Percentiles rank a stretch among this genome's conserved stretches.
phyloP scores from a whole-genome alignment of 1,284 basidiomycete species.

The Rhodotorula sp. region DNA sequence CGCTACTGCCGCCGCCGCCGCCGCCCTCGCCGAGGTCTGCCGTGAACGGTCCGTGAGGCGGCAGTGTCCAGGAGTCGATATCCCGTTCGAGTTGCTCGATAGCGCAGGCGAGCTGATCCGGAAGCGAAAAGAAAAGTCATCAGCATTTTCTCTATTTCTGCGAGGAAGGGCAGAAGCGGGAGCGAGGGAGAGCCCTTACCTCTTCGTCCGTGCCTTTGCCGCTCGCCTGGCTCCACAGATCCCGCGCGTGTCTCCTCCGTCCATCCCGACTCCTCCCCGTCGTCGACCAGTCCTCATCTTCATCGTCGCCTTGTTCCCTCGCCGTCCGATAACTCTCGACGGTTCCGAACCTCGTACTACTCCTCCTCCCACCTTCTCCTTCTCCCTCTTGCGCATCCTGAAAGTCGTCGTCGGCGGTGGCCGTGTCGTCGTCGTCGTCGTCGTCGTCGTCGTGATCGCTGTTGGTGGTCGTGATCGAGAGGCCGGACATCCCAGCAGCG shows the following conservation, averaged over 20 bases:
- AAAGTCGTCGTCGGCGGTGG: neutral
- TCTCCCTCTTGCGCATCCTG: neutral
- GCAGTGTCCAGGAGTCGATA: conserved; percentile 18
- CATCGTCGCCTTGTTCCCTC: neutral
- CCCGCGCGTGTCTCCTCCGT: conserved; percentile 5
- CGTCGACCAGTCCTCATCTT: neutral
- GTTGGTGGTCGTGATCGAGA: too few relatives aligned
- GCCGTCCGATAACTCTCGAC: conserved; percentile 21
- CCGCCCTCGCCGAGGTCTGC: conserved; percentile 13
- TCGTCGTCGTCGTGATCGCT: neutral
- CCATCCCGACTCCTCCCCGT: neutral
- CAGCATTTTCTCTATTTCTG: too few relatives aligned
- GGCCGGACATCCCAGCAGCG: neutral
- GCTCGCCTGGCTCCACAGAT: neutral
- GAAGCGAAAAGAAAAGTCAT: too few relatives aligned
- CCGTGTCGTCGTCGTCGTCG: neutral
- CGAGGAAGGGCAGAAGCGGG: too few relatives aligned
- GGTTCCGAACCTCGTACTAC: conserved; percentile 12
- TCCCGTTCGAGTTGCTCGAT: conserved; percentile 13
- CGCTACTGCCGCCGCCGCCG: neutral
- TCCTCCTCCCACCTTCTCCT: too few relatives aligned
- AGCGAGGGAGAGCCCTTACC: too few relatives aligned
- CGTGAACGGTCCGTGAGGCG: conserved; percentile 14
- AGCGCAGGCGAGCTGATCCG: conserved; percentile 9
- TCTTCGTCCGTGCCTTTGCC: neutral